Evolutionary conservation across 2,329 filamentous ascomycete genomes (phyloP), one percentile per base, ranked within the genome.

Genomic region (Fusarium clavum): DNA sequence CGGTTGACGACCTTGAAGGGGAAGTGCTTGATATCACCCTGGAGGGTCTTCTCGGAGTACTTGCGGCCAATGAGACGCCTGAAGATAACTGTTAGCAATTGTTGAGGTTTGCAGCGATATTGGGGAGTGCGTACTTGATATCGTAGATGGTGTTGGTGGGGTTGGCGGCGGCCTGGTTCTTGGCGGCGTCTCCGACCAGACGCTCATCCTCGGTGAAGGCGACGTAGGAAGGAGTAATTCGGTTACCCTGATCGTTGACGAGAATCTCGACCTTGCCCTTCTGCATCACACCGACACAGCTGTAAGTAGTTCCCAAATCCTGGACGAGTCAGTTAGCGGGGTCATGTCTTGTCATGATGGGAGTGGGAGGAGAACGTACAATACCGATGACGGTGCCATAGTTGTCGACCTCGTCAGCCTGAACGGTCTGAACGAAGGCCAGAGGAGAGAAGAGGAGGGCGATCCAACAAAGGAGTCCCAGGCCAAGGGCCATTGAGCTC

Each of bases 131-230:
- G 88, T 83, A 94, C 92, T 95, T 96, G 84, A 94, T 86, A 78
- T 95, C 92, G 79, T 86, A 95, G 79, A 95, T 88, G 56, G 92
- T 95, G 79, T 91, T 89, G 75, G 78, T 83, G 47, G 92, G 93
- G 87, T 95, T 95, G 60, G 90, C 83, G 70, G 92, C 91, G 79
- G 92, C 94, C 87, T 97, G 94, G 86, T 97, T 97, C 91, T 97
- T 97, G 78, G 94, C 94, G 78, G 96, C 94, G 83, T 99, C 96
- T 88, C 96, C 96, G 75, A 99, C 94, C 74, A 99, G 88, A 80
- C 96, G 91, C 85, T 98, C 96, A 72, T 98, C 94, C 77, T 98
- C 94, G 82, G 94, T 98, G 83, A 97, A 97, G 78, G 94, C 94
- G 80, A 97, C 94, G 83, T 96, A 97, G 72, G 94, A 97, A 59